Evolutionary conservation across 2,329 filamentous ascomycete species (phyloP).

Genomic region (Microcyclospora pomicola): DNA sequence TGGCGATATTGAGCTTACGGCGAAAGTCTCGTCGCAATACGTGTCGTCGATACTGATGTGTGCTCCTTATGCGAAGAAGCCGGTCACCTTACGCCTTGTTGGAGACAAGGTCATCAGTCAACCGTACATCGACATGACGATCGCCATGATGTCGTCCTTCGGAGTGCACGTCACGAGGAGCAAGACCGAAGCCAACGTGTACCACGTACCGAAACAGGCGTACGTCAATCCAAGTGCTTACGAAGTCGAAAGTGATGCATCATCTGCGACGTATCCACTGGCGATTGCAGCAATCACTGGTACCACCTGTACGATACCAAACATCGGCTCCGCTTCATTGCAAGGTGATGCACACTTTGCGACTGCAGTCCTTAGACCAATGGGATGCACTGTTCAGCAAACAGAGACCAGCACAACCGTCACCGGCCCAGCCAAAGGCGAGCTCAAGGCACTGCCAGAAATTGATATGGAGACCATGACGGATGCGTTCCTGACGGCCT

Average conservation of each 20-base stretch:
- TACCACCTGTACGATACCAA: constrained; percentile 88
- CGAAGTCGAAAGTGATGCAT: constrained; percentile 89
- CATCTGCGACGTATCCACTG: constrained; percentile 90
- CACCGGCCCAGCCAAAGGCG: constrained; percentile 65
- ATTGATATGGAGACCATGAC: constrained; percentile 99
- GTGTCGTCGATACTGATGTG: constrained; percentile 96
- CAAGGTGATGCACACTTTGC: constrained; percentile 94
- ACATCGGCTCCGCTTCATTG: constrained; percentile 82
- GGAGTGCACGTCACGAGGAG: constrained; percentile 70
- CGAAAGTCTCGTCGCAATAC: constrained; percentile 97
- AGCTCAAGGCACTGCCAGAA: constrained; percentile 59
- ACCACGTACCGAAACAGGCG: constrained; percentile 73
- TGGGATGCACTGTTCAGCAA: constrained; percentile 87
- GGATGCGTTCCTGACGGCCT: constrained; percentile 91
- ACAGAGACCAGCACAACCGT: constrained; percentile 79
- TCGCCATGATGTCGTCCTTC: constrained; percentile 91
- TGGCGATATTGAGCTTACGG: constrained; percentile 79
- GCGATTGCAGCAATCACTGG: constrained; percentile 91
- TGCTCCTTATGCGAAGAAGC: constrained; percentile 87
- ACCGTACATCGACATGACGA: constrained; percentile 96
- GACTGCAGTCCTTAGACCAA: constrained; percentile 73
- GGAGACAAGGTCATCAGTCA: constrained; percentile 98
- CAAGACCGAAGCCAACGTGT: constrained; percentile 69
- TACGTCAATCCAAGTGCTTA: constrained; percentile 81
- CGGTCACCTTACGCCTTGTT: constrained; percentile 76